A percentile compares a stretch with the other conserved stretches of the same genome.
Evolutionary conservation across 768 basidiomycete genomes (phyloP).

Genomic region (Hortiboletus campestris): DNA sequence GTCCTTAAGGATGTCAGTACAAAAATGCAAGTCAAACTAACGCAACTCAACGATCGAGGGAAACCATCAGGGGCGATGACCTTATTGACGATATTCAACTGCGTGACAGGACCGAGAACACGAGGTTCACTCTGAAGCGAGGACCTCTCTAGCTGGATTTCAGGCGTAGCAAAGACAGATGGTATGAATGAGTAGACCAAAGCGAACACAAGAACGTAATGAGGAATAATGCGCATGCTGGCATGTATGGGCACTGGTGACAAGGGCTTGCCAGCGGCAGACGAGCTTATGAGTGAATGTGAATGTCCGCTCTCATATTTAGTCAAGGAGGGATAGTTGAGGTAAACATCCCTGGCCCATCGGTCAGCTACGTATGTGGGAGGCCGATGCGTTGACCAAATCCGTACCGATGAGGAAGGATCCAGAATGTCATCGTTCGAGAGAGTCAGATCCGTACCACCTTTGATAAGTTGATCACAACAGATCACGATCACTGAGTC

Average conservation of each 20-base stretch:
- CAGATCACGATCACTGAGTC: background rate
- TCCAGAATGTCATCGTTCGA: background rate
- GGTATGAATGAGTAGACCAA: background rate
- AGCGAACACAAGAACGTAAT: background rate
- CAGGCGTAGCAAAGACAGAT: background rate
- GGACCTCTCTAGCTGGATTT: background rate
- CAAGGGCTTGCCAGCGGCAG: background rate
- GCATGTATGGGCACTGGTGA: background rate
- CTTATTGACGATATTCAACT: conserved; percentile 40
- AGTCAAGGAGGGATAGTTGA: background rate
- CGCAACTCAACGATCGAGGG: conserved; percentile 33
- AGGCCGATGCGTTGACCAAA: background rate
- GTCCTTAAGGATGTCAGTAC: conserved; percentile 28
- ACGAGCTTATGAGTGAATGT: background rate
- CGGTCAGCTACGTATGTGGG: background rate
- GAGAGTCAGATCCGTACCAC: background rate
- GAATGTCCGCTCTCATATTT: background rate
- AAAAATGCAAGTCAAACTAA: background rate
- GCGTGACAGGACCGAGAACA: conserved; percentile 23
- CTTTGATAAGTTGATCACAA: background rate
- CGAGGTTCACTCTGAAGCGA: background rate
- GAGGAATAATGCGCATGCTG: conserved; percentile 1
- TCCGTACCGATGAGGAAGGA: background rate
- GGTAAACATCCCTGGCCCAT: background rate
- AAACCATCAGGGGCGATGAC: conserved; percentile 50